These are phyloP conservation scores for Salvia miltiorrhiza DNA, from an alignment of 257 asterid species.

Conservation along the genomic window DNA sequence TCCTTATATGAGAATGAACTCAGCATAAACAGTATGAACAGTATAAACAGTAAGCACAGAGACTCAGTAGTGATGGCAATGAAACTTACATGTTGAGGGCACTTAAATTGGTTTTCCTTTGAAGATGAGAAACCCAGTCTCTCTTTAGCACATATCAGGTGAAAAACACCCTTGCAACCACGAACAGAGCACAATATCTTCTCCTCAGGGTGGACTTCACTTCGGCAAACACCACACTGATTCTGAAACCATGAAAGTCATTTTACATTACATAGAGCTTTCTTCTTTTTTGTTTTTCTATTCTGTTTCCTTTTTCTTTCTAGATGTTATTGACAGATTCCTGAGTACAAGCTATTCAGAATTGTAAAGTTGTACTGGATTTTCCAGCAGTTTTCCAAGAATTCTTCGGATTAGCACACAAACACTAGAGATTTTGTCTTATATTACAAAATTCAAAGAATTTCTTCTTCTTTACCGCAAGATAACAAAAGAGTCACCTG, in stretches of 20 bases:
- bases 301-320: not conserved
- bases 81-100: slow-evolving; percentile 90
- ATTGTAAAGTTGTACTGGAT: not conserved
- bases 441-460: not conserved
- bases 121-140: slow-evolving; percentile 45
- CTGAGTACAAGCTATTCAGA: not conserved
- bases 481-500: slow-evolving; percentile 1
- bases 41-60: not conserved
- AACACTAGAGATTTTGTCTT: not conserved
- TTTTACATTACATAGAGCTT: not conserved
- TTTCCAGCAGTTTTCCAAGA: slow-evolving; percentile 10
- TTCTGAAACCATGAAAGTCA: slow-evolving; percentile 42
- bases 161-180: slow-evolving; percentile 61
- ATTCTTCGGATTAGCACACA: not conserved
- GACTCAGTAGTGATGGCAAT: not conserved
- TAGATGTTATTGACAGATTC: not conserved
- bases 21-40: not conserved
- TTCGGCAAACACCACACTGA: slow-evolving; percentile 66
- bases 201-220: slow-evolving; percentile 45
- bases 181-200: slow-evolving; percentile 57
- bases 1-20: slow-evolving; percentile 1
- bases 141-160: slow-evolving; percentile 59
- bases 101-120: slow-evolving; percentile 64
- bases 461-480: not conserved
- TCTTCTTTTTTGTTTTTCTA: not conserved